Percentiles rank a stretch among this genome's conserved stretches.
Evolutionary conservation across 768 basidiomycete genomes (phyloP).

Genomic region (Suillus americanus): DNA sequence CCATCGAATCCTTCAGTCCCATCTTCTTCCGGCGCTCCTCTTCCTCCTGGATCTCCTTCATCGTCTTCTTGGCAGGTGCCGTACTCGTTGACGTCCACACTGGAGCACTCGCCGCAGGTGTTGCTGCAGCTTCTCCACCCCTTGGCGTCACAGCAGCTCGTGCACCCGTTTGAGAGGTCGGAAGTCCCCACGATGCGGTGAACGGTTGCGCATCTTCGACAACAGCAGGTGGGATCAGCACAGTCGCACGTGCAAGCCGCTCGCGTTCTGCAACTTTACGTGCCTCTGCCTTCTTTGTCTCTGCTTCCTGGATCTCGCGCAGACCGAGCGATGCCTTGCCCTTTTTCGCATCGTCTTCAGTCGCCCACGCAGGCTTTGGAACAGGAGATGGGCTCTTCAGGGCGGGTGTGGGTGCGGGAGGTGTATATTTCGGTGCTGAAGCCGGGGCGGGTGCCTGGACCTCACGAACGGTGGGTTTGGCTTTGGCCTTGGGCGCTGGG

Average conservation of each 20-base stretch:
- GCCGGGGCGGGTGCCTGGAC: constrained; percentile 17
- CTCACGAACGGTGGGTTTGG: constrained; percentile 28
- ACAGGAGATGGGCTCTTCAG: constrained; percentile 26
- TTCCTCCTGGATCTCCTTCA: constrained; percentile 99
- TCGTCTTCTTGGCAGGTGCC: constrained; percentile 74
- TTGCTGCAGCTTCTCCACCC: constrained; percentile 33
- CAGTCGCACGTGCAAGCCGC: constrained; percentile 49
- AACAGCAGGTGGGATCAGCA: constrained; percentile 34
- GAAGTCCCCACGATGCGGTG: constrained; percentile 80
- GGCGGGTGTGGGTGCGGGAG: constrained; percentile 7
- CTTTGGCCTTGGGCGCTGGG: constrained; percentile 24
- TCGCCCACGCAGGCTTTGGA: constrained; percentile 62
- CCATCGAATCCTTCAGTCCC: constrained; percentile 57
- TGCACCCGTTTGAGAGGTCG: constrained; percentile 75
- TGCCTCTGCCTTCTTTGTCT: constrained; percentile 76
- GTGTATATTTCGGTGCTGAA: constrained; percentile 18
- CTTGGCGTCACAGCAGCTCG: constrained; percentile 42
- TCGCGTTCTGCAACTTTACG: constrained; percentile 76
- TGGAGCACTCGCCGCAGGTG: constrained; percentile 37
- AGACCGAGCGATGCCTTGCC: constrained; percentile 58
- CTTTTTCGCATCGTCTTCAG: constrained; percentile 68
- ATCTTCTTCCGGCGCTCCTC: constrained; percentile 84
- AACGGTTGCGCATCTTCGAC: constrained; percentile 61
- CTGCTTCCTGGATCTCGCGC: constrained; percentile 94
- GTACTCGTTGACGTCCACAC: constrained; percentile 77